Conservation (phyloP, 148 eudicot species). For the Bassia scoparia region DNA sequence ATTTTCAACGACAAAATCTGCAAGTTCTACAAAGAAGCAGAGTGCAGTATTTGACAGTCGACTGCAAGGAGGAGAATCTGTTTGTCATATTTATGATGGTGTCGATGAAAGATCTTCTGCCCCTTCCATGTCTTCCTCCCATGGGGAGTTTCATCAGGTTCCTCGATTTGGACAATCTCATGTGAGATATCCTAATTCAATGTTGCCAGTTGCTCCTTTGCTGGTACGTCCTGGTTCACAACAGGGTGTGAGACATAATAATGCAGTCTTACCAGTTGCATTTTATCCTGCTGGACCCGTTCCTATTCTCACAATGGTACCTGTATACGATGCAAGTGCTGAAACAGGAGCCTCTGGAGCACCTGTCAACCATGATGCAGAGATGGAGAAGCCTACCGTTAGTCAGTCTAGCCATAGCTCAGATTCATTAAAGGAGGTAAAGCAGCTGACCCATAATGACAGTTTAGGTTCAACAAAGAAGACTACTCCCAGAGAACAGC, state of each 20-base stretch:
- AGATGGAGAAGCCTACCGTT: conserved; percentile 8
- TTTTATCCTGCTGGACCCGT: conserved; percentile 46
- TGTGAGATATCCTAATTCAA: conserved; percentile 28
- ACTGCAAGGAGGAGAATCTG: conserved; percentile 9
- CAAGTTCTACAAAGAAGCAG: conserved; percentile 23
- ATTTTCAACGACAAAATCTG: conserved; percentile 27
- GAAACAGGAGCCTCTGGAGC: conserved; percentile 23
- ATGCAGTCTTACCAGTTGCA: conserved; percentile 34
- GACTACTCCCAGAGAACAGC: conserved; percentile 20
- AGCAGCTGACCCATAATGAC: conserved; percentile 23
- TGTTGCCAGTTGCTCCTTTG: conserved; percentile 33
- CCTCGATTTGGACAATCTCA: conserved; percentile 31
- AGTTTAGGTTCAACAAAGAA: conserved; percentile 20
- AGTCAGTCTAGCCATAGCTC: conserved; percentile 25
- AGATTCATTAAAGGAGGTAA: conserved; percentile 23
- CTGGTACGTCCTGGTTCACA: conserved; percentile 32
- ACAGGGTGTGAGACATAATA: conserved; percentile 33
- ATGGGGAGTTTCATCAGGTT: conserved; percentile 21
- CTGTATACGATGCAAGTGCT: conserved; percentile 32
- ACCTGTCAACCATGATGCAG: conserved; percentile 7
- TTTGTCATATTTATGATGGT: conserved; percentile 21
- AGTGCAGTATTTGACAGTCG: conserved; percentile 11
- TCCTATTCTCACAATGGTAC: conserved; percentile 47
- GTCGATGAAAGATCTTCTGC: conserved; percentile 24
- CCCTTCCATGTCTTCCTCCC: conserved; percentile 24